These are phyloP conservation scores for Microcyclosporella mali DNA, from an alignment of 2,329 filamentous ascomycete species.

Conservation along the genomic window DNA sequence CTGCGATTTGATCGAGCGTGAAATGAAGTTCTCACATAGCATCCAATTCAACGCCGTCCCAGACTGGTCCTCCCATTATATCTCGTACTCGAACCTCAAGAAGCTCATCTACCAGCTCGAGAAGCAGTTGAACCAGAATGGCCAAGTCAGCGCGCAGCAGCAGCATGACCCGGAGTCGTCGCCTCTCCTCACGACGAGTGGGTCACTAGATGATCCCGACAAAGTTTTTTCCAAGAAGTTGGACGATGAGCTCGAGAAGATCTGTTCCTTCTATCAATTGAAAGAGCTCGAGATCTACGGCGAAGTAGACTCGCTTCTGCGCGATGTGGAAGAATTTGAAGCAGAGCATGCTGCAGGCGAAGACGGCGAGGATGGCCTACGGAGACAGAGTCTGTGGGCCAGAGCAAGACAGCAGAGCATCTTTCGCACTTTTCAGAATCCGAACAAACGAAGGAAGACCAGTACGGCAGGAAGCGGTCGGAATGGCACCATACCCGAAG, in stretches of 20 bases:
- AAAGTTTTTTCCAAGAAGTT: constrained; percentile 73
- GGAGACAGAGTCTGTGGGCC: constrained; percentile 29
- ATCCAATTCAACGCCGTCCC: constrained; percentile 99
- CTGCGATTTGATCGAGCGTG: constrained; percentile 65
- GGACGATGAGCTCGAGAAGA: constrained; percentile 87
- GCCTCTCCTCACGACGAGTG: constrained; percentile 61
- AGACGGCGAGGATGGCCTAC: constrained; percentile 25
- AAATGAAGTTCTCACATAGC: constrained; percentile 99
- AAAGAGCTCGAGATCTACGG: constrained; percentile 85
- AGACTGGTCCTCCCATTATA: constrained; percentile 98
- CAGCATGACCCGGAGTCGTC: constrained; percentile 71
- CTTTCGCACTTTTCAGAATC: constrained; percentile 44
- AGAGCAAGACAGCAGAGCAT: constrained; percentile 41
- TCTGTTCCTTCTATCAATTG: constrained; percentile 79
- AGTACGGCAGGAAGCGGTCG: constrained; percentile 36
- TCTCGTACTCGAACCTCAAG: constrained; percentile 97
- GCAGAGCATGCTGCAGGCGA: constrained; percentile 41
- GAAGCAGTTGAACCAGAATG: constrained; percentile 63
- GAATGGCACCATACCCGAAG: constrained; percentile 49
- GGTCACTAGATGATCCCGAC: constrained; percentile 59
- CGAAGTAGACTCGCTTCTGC: constrained; percentile 70
- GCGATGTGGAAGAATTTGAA: constrained; percentile 65
- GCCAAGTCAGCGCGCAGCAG: constrained; percentile 9
- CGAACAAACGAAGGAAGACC: constrained; percentile 39
- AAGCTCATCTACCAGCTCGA: constrained; percentile 97